Evolutionary conservation across 2,329 filamentous ascomycete genomes (phyloP).

Genomic region (Neurospora sp.): DNA sequence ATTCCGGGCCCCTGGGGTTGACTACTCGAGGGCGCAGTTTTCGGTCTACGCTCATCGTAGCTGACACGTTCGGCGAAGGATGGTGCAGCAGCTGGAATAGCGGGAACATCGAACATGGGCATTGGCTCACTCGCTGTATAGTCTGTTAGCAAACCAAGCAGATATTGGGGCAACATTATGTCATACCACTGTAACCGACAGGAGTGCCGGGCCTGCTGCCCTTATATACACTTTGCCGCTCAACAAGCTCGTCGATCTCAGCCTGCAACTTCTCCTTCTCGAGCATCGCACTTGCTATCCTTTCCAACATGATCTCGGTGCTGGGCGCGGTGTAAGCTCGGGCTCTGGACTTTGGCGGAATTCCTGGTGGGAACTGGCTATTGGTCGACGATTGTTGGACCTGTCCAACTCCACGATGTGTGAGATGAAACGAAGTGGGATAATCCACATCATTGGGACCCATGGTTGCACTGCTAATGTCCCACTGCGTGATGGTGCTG

Average conservation of each 20-base stretch:
- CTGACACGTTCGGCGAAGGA: constrained; percentile 48
- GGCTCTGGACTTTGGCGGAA: constrained; percentile 35
- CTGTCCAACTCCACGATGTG: constrained; percentile 24
- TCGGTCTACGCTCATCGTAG: constrained; percentile 33
- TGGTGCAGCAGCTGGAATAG: constrained; percentile 44
- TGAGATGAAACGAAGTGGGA: constrained; percentile 45
- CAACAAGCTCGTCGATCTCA: constrained; percentile 49
- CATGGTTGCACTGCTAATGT: constrained; percentile 23
- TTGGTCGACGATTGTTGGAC: not conserved
- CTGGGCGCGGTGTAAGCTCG: constrained; percentile 36
- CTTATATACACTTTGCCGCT: constrained; percentile 49
- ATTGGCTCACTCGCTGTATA: constrained; percentile 36
- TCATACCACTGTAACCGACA: constrained; percentile 22
- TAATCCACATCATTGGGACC: constrained; percentile 33
- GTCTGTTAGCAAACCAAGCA: not conserved
- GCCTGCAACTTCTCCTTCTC: constrained; percentile 49
- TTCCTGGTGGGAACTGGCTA: constrained; percentile 21
- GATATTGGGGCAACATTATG: not conserved
- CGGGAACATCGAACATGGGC: constrained; percentile 39
- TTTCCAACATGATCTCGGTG: constrained; percentile 42
- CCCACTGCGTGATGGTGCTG: constrained; percentile 23
- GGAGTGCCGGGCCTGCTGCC: constrained; percentile 43
- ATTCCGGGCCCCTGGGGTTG: not conserved
- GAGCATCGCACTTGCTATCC: constrained; percentile 46
- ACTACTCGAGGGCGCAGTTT: constrained; percentile 21